Base-by-base conservation (phyloP, 108 stramenopile genomes). In the Cyclotella sp. region DNA sequence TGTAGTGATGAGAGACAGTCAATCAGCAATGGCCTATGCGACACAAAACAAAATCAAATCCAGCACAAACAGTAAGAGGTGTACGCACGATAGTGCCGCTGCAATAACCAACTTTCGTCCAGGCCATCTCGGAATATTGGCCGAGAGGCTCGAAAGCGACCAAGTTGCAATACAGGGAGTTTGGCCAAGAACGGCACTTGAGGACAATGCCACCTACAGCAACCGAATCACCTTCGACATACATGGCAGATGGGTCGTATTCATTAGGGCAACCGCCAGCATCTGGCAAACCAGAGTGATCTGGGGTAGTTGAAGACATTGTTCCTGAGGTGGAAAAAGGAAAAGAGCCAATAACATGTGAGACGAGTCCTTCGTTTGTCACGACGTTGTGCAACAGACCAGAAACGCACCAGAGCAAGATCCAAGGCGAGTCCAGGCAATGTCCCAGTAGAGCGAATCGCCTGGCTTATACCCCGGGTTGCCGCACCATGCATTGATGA, bases 351-450 rank as follows among this genome's bases (percentile, higher is more conserved):
- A n/a, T n/a, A n/a, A n/a, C n/a, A n/a, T n/a, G n/a, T n/a, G n/a
- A n/a, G n/a, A n/a, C n/a, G n/a, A n/a, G n/a, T n/a, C n/a, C n/a
- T n/a, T n/a, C n/a, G n/a, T n/a, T n/a, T n/a, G n/a, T n/a, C n/a
- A n/a, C n/a, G n/a, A n/a, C n/a, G n/a, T n/a, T n/a, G n/a, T n/a
- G n/a, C n/a, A n/a, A n/a, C n/a, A n/a, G n/a, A n/a, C n/a, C 7
- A 7, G 18, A 53, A 53, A 19, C 15, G 52, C 7, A 6, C 52
- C 52, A n/a, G 52, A 19, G 21, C 52, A 53, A n/a, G 52, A 53
- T 14, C 52, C 52, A n/a, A 53, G 18, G 52, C 52, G 52, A 18
- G 52, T 53, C 52, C 52, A 53, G 6, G 52, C 52, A 19, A 53
- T 19, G 15, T 53, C 52, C 52, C 52, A 53, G 21, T 53, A 19